Base-by-base conservation (phyloP, 78 protist genomes). In the Dictyostelium citrinum region DNA sequence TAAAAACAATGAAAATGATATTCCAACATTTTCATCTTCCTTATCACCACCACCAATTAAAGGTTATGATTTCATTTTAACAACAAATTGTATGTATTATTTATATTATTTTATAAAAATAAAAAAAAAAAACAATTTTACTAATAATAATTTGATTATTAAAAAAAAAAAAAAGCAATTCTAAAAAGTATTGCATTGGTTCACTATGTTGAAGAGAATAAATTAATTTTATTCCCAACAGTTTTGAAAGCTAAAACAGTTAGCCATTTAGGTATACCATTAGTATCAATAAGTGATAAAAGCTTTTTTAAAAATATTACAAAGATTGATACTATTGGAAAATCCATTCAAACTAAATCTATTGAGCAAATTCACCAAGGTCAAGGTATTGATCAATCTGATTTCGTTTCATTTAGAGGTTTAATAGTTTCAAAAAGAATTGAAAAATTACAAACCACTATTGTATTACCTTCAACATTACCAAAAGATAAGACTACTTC, bases 371-470 rank as follows among this genome's bases (percentile, higher is more conserved):
- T 80, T 31, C 20, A 49, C 4, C 22, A 46, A 31, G 43, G 35
- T 58, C 14, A 55, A 14, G n/a, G 39, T 80, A 16, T 55, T 35
- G 35, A 49, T 20, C 31, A 55, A 27, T 39, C n/a, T 3, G 58
- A 55, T 29, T 39, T 33, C 37, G 24, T 80, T 46, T 80, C 84
- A 33, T 49, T 80, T 33, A 46, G 46, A 20, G 84, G 68, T 45
- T 58, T 80, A 27, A 43, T 80, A n/a, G 35, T 55, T 55, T 80
- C 84, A 49, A 80, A 80, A 58, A 55, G 43, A 33, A 80, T 80
- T 45, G 72, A 55, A 58, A 20, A 41, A 39, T 17, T 41, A 2
- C 22, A 16, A 16, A 70, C 45, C 17, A 31, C 45, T 11, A 67
- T 17, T 60, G 12, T 22, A 20, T 12, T 20, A 60, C 11, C 70